phyloP scores from a whole-genome alignment of 768 basidiomycete species.

The Tylopilus felleus region DNA sequence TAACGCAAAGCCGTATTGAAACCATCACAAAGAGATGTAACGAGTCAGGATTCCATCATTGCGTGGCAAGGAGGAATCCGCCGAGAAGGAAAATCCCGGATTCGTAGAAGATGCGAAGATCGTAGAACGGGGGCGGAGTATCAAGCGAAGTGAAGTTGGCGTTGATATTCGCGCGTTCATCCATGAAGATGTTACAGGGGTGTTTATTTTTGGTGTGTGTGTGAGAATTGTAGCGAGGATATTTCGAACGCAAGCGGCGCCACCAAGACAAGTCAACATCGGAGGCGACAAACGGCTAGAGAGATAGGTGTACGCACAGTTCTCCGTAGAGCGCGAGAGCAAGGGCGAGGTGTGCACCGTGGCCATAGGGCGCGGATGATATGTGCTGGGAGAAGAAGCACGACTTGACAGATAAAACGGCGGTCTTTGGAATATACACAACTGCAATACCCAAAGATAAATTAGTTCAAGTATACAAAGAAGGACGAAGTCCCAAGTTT shows the following conservation, averaged over 20 bases:
- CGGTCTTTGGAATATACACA: constrained; percentile 58
- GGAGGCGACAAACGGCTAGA: not conserved
- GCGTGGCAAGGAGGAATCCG: constrained; percentile 10
- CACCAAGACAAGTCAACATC: constrained; percentile 9
- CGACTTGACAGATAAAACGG: constrained; percentile 58
- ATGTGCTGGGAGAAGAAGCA: constrained; percentile 48
- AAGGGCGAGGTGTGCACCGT: constrained; percentile 57
- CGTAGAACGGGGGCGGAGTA: constrained; percentile 9
- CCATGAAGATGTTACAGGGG: constrained; percentile 4
- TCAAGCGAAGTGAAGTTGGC: constrained; percentile 18
- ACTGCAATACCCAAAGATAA: constrained; percentile 38
- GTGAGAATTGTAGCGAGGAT: constrained; percentile 11
- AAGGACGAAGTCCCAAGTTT: not conserved
- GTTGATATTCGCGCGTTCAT: constrained; percentile 24
- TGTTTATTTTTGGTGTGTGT: constrained; percentile 18
- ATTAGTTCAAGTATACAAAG: constrained; percentile 5
- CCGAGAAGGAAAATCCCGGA: constrained; percentile 26
- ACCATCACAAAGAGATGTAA: not conserved
- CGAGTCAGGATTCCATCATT: constrained; percentile 5
- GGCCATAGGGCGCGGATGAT: constrained; percentile 47
- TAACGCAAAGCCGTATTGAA: constrained; percentile 11
- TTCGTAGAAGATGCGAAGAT: constrained; percentile 16
- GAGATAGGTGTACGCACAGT: constrained; percentile 42
- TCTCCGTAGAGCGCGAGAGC: constrained; percentile 64
- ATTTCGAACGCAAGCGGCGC: constrained; percentile 9